Evolutionary conservation across 179 eudicot species (phyloP).

Genomic region (Drosera spatulata): DNA sequence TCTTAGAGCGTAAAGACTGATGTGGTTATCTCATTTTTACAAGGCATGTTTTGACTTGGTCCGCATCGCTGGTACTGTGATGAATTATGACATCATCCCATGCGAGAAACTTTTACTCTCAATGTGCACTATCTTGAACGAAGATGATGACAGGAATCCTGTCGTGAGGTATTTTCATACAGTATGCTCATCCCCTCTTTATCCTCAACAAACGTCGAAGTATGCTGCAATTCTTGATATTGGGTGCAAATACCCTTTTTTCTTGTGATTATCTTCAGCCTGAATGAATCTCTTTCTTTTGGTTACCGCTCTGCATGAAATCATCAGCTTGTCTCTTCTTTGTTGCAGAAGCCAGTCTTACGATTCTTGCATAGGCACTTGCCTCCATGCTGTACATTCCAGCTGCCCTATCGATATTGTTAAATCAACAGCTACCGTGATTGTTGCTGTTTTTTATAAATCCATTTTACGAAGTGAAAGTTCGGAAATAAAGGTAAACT

Average conservation of each 20-base stretch:
- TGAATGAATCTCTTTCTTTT: too few relatives aligned
- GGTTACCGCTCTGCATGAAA: too few relatives aligned
- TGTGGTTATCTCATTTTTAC: conserved; percentile 20
- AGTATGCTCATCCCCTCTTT: conserved; percentile 5
- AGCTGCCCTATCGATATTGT: conserved; percentile 55
- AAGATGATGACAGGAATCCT: conserved; percentile 41
- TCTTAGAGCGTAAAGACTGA: background rate
- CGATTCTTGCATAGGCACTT: conserved; percentile 70
- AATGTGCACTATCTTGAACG: conserved; percentile 45
- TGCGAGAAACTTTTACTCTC: conserved; percentile 55
- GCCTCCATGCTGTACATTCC: conserved; percentile 76
- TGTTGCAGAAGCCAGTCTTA: conserved; percentile 48
- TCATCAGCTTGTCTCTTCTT: background rate
- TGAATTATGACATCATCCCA: conserved; percentile 58
- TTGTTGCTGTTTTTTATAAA: conserved; percentile 48
- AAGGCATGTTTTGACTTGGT: conserved; percentile 95
- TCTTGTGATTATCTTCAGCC: too few relatives aligned
- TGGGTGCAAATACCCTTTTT: too few relatives aligned
- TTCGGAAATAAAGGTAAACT: conserved; percentile 70
- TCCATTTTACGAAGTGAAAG: conserved; percentile 55
- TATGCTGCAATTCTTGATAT: too few relatives aligned
- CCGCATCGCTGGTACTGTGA: conserved; percentile 48
- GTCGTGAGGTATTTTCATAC: conserved; percentile 49
- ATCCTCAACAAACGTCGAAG: conserved; percentile 11
- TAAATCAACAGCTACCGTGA: conserved; percentile 57